These are phyloP conservation scores for Chrysoporthe puriensis DNA, from an alignment of 2,329 filamentous ascomycete species.

Conservation along the genomic window DNA sequence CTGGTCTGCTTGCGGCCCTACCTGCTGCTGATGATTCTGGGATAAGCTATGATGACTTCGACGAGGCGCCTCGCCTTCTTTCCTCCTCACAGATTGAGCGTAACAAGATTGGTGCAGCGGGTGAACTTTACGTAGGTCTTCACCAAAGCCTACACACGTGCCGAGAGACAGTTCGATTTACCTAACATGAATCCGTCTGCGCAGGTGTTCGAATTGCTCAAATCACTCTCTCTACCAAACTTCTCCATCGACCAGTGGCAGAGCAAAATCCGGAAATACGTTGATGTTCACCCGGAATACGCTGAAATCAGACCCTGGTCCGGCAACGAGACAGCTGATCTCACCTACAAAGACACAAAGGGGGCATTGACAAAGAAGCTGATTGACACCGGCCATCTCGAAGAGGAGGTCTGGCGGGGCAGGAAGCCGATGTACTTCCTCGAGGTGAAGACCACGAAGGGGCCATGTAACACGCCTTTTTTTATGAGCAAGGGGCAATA, in stretches of 20 bases:
- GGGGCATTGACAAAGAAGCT: constrained; percentile 41
- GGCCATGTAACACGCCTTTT: constrained; percentile 44
- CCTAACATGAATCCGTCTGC: not conserved
- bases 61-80: not conserved
- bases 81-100: constrained; percentile 22
- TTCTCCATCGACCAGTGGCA: constrained; percentile 50
- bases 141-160: not conserved
- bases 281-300: constrained; percentile 45
- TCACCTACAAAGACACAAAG: constrained; percentile 46
- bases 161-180: not conserved
- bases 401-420: constrained; percentile 33
- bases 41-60: not conserved
- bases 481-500: constrained; percentile 53
- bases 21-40: constrained; percentile 11
- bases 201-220: constrained; percentile 47
- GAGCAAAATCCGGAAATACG: constrained; percentile 50
- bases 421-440: constrained; percentile 47
- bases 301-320: constrained; percentile 44
- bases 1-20: constrained; percentile 7
- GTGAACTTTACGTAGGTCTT: constrained; percentile 32
- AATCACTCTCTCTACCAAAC: constrained; percentile 31
- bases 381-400: constrained; percentile 40
- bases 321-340: constrained; percentile 50
- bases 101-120: constrained; percentile 31
- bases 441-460: constrained; percentile 55